Conservation (phyloP, 2,329 filamentous ascomycete species). For the Hypoxylon sp. region DNA sequence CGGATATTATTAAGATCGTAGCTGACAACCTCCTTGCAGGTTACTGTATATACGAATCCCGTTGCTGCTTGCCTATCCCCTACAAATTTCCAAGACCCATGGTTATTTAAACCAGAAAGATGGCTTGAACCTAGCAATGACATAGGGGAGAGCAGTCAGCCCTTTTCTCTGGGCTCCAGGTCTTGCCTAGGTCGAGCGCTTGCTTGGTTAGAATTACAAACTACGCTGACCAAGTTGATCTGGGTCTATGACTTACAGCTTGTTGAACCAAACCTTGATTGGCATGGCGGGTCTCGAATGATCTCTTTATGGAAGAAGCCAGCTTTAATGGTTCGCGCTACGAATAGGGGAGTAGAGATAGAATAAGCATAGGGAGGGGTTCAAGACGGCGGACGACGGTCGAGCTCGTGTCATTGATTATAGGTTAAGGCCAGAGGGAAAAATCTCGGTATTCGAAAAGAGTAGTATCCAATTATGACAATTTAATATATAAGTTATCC, state of each 20-base stretch:
- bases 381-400: neutral
- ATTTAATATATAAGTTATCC: no score
- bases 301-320: slow-evolving; percentile 50
- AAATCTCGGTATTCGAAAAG: no score
- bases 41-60: slow-evolving; percentile 31
- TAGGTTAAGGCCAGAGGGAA: no score
- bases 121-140: slow-evolving; percentile 34
- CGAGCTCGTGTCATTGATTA: no score
- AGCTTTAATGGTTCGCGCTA: slow-evolving; percentile 26
- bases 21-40: slow-evolving; percentile 12
- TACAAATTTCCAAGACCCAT: slow-evolving; percentile 40
- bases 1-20: neutral
- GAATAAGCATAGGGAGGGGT: slow-evolving; percentile 1
- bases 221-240: slow-evolving; percentile 46
- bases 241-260: slow-evolving; percentile 48
- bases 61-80: slow-evolving; percentile 34
- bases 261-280: slow-evolving; percentile 45
- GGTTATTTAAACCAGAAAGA: slow-evolving; percentile 40
- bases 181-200: slow-evolving; percentile 39
- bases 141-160: slow-evolving; percentile 34
- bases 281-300: slow-evolving; percentile 46
- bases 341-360: slow-evolving; percentile 23
- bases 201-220: slow-evolving; percentile 41
- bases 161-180: slow-evolving; percentile 33
- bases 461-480: no score